Conservation (phyloP, 352 stramenopile genomes). For the Phytophthora cryptogea region DNA sequence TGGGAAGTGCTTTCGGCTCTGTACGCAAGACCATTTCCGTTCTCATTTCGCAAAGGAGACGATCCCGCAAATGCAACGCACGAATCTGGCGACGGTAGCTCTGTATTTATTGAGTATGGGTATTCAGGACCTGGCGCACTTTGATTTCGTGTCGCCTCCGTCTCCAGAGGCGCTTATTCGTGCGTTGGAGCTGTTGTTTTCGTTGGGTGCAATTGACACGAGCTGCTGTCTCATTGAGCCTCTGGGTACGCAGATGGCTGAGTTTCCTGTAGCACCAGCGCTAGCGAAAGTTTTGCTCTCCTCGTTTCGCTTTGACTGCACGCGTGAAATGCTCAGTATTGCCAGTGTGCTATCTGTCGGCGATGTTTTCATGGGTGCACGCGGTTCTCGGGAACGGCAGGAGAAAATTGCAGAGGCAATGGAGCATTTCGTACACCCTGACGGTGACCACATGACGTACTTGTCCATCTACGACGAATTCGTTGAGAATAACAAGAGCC, state of each 20-base stretch:
- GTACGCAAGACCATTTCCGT: constrained; percentile 62
- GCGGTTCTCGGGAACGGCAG: constrained; percentile 68
- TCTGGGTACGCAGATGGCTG: constrained; percentile 94
- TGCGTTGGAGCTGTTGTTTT: constrained; percentile 72
- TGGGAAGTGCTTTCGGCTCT: constrained; percentile 83
- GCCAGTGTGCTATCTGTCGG: constrained; percentile 96
- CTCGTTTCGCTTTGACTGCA: constrained; percentile 83
- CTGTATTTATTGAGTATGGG: constrained; percentile 84
- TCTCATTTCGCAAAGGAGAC: constrained; percentile 58
- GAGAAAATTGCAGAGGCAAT: constrained; percentile 70
- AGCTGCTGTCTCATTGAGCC: constrained; percentile 65
- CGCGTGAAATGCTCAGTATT: constrained; percentile 94
- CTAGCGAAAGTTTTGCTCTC: constrained; percentile 71
- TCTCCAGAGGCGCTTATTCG: constrained; percentile 73
- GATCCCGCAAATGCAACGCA: constrained; percentile 85
- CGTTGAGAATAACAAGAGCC: constrained; percentile 59
- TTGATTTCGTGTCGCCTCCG: constrained; percentile 82
- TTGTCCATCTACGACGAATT: constrained; percentile 78
- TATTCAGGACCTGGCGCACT: constrained; percentile 85
- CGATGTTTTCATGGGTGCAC: constrained; percentile 69
- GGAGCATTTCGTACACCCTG: constrained; percentile 64
- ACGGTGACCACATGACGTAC: constrained; percentile 77
- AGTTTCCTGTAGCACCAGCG: constrained; percentile 97
- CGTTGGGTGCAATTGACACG: constrained; percentile 64
- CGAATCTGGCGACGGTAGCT: constrained; percentile 68